phyloP scores from a whole-genome alignment of 352 stramenopile genomes.

The Paralagenidium karlingii region DNA sequence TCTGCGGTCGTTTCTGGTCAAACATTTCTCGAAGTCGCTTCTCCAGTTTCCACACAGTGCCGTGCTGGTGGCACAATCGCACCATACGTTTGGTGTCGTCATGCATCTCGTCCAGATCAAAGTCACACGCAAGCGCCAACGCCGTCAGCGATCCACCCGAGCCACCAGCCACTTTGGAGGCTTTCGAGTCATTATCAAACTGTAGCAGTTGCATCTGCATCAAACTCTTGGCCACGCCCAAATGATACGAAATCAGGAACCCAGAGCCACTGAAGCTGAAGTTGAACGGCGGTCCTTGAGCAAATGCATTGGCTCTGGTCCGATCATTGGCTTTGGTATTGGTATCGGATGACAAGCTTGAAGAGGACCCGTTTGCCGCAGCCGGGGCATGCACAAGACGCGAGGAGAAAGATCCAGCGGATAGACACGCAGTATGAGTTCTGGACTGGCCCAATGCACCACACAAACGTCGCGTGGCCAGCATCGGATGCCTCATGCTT shows the following conservation, averaged over 20 bases:
- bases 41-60: slow-evolving; percentile 62
- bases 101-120: slow-evolving; percentile 35
- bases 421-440: too few relatives aligned
- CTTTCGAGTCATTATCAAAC: too few relatives aligned
- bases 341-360: too few relatives aligned
- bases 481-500: too few relatives aligned
- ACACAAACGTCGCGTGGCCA: too few relatives aligned
- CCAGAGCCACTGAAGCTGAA: slow-evolving; percentile 73
- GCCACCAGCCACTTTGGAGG: slow-evolving; percentile 51
- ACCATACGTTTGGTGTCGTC: slow-evolving; percentile 47
- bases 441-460: too few relatives aligned
- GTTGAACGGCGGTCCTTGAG: too few relatives aligned
- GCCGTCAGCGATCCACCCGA: slow-evolving; percentile 61
- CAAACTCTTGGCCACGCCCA: slow-evolving; percentile 51
- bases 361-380: too few relatives aligned
- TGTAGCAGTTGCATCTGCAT: slow-evolving; percentile 33
- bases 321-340: neutral
- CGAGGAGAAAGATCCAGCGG: too few relatives aligned
- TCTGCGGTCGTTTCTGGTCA: slow-evolving; percentile 10
- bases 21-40: slow-evolving; percentile 40
- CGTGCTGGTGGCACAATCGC: slow-evolving; percentile 24
- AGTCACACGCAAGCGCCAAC: slow-evolving; percentile 37
- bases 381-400: too few relatives aligned
- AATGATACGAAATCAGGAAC: slow-evolving; percentile 71
- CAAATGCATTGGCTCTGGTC: neutral